Percentiles rank a stretch among this genome's conserved stretches.
phyloP scores from a whole-genome alignment of 495 filamentous ascomycete species.

The Lindgomyces ingoldianus region DNA sequence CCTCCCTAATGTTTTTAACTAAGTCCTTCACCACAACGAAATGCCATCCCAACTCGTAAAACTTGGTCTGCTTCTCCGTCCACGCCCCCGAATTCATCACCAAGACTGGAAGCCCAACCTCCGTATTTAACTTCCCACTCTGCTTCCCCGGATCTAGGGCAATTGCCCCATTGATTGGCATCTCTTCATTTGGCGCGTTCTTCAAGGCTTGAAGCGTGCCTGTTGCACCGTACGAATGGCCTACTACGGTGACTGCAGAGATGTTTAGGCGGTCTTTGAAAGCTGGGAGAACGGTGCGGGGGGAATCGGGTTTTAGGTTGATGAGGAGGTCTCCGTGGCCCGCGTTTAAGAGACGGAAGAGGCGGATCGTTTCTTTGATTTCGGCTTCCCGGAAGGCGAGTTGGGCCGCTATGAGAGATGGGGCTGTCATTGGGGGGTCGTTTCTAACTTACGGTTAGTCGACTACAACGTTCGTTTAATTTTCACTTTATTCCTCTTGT shows the following conservation, averaged over 20 bases:
- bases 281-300: constrained; percentile 34
- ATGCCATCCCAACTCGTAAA: constrained; percentile 53
- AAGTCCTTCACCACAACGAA: constrained; percentile 54
- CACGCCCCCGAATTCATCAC: constrained; percentile 56
- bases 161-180: constrained; percentile 38
- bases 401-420: constrained; percentile 50
- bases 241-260: constrained; percentile 50
- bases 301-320: constrained; percentile 36
- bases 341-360: constrained; percentile 49
- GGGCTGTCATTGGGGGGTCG: constrained; percentile 18
- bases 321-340: constrained; percentile 46
- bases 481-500: too few species aligned
- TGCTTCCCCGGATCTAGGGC: constrained; percentile 48
- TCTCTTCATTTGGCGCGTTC: constrained; percentile 14
- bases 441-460: constrained; percentile 3
- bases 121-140: constrained; percentile 54
- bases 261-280: constrained; percentile 44
- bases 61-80: constrained; percentile 49
- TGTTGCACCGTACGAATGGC: constrained; percentile 59
- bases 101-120: constrained; percentile 53
- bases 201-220: constrained; percentile 52
- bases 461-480: too few species aligned
- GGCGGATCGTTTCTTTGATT: constrained; percentile 52
- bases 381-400: constrained; percentile 57
- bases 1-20: constrained; percentile 39